Base-by-base conservation (phyloP, 768 basidiomycete species). In the Artomyces pyxidatus region DNA sequence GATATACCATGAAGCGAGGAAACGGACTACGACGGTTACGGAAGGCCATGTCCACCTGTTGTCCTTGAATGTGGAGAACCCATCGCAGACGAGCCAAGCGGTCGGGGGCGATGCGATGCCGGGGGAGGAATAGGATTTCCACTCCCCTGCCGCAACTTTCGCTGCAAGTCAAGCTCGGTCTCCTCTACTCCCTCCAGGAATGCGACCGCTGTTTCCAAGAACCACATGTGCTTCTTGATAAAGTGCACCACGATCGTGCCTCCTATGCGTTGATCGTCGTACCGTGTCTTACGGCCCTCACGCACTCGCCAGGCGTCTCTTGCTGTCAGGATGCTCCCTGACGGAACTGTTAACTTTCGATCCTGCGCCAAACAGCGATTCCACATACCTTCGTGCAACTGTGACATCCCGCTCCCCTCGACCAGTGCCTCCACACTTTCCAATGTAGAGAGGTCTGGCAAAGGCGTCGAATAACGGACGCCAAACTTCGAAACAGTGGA, bases 151-250 rank as follows among this genome's bases (percentile, higher is more conserved):
- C 42, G 40, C 47, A 35, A 16, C 38, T 46, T 37, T 51, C 52
- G 50, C 54, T 41, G 37, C 5, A 25, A 37, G 59, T 69, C 68
- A 28, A 57, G 48, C 56, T 85, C 81, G 9, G 80, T 82, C 49
- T 77, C 68, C 51, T 90, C 84, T 26, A 83, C 78, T n/a, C 82
- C 78, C 46, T 87, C 89, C 25, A 97, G 71, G 22, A 99, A 71
- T 16, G 91, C 92, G 10, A 92, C 68, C 10, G 91, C 89, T 5
- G 94, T 89, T 69, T 99, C 95, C 57, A 93, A 65, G 68, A 88
- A 97, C 95, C 95, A 99, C 69, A 88, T 86, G 55, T 89, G 82
- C 64, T 90, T 86, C 81, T 97, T 99, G 74, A 99, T 85, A 63
- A 90, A 97, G 68, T 99, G 95, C 45, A 99, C 92, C 19, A 92